Evolutionary conservation across 2,329 filamentous ascomycete genomes (phyloP), one percentile per base, ranked within the genome.

Genomic region (Pseudogymnoascus sp.): DNA sequence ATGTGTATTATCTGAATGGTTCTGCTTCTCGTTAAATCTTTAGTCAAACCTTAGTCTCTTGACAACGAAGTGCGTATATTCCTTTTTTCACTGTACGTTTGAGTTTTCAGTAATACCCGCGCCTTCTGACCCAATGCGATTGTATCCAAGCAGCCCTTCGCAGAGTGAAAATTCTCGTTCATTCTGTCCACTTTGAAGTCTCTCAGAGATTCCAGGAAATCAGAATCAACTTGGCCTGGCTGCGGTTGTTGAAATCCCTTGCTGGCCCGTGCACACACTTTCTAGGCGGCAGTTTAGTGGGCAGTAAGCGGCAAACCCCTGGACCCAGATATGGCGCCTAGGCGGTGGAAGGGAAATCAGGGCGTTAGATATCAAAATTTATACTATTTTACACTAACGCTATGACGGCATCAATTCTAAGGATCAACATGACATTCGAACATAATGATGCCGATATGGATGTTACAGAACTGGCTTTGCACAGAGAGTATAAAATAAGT

Each of bases 241-340:
- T 4, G 28, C 18, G 9, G 28, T 53, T 15, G 15, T 53, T 53
- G 47, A 53, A 53, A 18, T 53, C 47, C 47, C 28, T 53, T 18
- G 15, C 28, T 53, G 47, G 47, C 47, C 47, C 47, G 47, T 53
- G 47, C 47, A 53, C n/a, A 14, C 11, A 33, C 28, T 33, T 20
- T 53, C 33, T 25, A 53, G 15, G 47, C 15, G 12, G 15, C 20
- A 53, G 12, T 53, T 53, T 53, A 53, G 47, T 53, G 47, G 28
- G 33, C 47, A 25, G 47, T 25, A 53, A 41, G 33, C 47, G 47
- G 47, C 47, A 53, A 41, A 53, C 47, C 47, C 47, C 47, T 53
- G 47, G 47, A 53, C 47, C 47, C 47, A 53, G 47, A 53, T 53
- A 18, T 2, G 28, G 47, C 47, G 47, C 9, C 28, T 53, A 53